A percentile compares a stretch with the other conserved stretches of the same genome.
phyloP scores from a whole-genome alignment of 2,329 filamentous ascomycete genomes.

The Tolypocladium guangdongense region DNA sequence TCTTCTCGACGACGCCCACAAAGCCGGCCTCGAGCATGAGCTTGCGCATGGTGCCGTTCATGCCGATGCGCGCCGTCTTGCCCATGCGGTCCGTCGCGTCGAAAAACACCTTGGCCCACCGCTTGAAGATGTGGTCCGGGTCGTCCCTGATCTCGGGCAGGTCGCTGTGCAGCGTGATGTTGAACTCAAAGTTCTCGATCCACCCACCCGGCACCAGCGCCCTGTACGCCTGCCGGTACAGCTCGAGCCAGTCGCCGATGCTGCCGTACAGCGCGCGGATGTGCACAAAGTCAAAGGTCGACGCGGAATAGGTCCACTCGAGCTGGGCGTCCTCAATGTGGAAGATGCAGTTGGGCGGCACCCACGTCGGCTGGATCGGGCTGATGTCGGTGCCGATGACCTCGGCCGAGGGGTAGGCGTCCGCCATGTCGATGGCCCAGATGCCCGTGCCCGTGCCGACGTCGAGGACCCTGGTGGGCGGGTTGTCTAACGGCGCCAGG shows the following conservation, averaged over 20 bases:
- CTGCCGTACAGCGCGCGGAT: constrained; percentile 44
- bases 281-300: constrained; percentile 48
- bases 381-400: constrained; percentile 44
- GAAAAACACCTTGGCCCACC: constrained; percentile 13
- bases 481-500: constrained; percentile 1
- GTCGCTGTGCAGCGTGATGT: constrained; percentile 11
- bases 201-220: constrained; percentile 46
- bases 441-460: constrained; percentile 46
- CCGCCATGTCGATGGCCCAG: constrained; percentile 43
- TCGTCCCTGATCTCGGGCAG: constrained; percentile 11
- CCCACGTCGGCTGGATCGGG: constrained; percentile 43
- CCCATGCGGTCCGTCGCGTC: constrained; percentile 13
- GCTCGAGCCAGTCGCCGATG: constrained; percentile 41
- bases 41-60: constrained; percentile 9
- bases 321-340: constrained; percentile 21
- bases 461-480: constrained; percentile 22
- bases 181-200: constrained; percentile 18
- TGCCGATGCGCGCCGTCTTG: constrained; percentile 10
- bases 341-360: constrained; percentile 17
- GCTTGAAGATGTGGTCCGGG: constrained; percentile 14
- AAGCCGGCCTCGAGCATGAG: constrained; percentile 15
- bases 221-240: constrained; percentile 39
- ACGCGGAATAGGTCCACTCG: constrained; percentile 16
- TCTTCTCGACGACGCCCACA: constrained; percentile 4
- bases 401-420: constrained; percentile 30